Evolutionary conservation across 116 monocot species (phyloP).

Genomic region (Phalaenopsis hybrid): DNA sequence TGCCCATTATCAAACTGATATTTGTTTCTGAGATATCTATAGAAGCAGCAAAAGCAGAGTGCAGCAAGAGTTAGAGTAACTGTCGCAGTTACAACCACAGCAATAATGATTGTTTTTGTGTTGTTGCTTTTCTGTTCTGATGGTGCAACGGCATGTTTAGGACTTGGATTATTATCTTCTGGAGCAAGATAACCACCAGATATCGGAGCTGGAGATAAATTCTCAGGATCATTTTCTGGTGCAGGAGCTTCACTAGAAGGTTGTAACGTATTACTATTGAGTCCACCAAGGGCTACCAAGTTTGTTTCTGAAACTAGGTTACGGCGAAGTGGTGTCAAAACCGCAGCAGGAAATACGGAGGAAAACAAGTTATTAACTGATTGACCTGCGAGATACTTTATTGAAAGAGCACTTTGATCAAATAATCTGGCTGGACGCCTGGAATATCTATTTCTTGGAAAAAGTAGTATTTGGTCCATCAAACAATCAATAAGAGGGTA

Average conservation of each 20-base stretch:
- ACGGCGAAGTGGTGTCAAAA: neutral
- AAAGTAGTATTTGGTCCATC: constrained; percentile 11
- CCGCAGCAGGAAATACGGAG: neutral
- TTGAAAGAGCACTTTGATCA: constrained; percentile 17
- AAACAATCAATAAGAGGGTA: constrained; percentile 30
- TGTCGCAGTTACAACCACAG: constrained; percentile 39
- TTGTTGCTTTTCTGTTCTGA: constrained; percentile 17
- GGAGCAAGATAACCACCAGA: constrained; percentile 1
- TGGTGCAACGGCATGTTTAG: constrained; percentile 1
- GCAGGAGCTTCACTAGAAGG: constrained; percentile 5
- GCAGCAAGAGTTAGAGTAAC: constrained; percentile 31
- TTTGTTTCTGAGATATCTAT: constrained; percentile 21
- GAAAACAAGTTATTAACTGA: neutral
- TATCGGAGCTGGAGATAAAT: constrained; percentile 6
- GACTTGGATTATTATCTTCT: neutral
- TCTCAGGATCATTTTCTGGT: neutral
- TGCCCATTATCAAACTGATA: neutral
- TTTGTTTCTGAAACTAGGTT: neutral
- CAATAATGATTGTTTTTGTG: constrained; percentile 15
- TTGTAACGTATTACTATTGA: neutral
- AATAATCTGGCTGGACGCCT: constrained; percentile 18
- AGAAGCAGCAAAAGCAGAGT: constrained; percentile 35
- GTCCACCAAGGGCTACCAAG: neutral
- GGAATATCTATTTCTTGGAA: constrained; percentile 8
- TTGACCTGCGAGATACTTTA: constrained; percentile 34